Base-by-base conservation (phyloP, 306 rosid species). In the Luffa aegyptiaca region DNA sequence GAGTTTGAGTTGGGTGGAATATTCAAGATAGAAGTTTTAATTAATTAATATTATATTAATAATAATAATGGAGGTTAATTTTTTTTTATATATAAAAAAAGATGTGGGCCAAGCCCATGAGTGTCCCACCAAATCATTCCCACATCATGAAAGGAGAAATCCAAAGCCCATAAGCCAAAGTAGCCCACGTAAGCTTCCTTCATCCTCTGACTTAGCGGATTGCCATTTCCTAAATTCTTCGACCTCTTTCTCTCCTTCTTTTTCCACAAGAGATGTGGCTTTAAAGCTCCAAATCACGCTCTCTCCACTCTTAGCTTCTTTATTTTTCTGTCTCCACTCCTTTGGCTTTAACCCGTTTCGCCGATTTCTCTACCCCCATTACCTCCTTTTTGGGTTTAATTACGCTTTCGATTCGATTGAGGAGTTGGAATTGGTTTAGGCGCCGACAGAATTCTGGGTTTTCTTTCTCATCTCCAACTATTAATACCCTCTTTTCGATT, bases 51-150 rank as follows among this genome's bases (percentile, higher is more conserved):
- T 6, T 7, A 49, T 6, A 72, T 6, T 49, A 73, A 21, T 26
- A 26, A 26, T 26, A 26, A 26, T 73, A 46, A 20, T 42, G 53
- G 36, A 44, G 1, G 48, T 31, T 62, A 33, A 35, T 62, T 62
- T 0, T n/a, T 57, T 63, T 63, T 31, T 26, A 57, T n/a, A 58
- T 26, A 48, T n/a, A 3, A 44, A 55, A 49, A 59, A 70, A 1
- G 52, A 35, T 46, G 90, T 81, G 80, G 89, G 87, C 86, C 81
- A 89, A 78, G 88, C 92, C 93, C 94, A 87, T 81, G 18, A 56
- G 41, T 17, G 80, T 17, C 80, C 96, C 95, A 92, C 97, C 71
- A 79, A 92, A 90, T 89, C 83, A 85, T 77, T 80, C 75, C 14
- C 75, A 58, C 85, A 90, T 92, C 48, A 88, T 88, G 79, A 0